A percentile compares a stretch with the other conserved stretches of the same genome.
phyloP scores from a whole-genome alignment of 1,139 yeast species.

The Pichia sp. region DNA sequence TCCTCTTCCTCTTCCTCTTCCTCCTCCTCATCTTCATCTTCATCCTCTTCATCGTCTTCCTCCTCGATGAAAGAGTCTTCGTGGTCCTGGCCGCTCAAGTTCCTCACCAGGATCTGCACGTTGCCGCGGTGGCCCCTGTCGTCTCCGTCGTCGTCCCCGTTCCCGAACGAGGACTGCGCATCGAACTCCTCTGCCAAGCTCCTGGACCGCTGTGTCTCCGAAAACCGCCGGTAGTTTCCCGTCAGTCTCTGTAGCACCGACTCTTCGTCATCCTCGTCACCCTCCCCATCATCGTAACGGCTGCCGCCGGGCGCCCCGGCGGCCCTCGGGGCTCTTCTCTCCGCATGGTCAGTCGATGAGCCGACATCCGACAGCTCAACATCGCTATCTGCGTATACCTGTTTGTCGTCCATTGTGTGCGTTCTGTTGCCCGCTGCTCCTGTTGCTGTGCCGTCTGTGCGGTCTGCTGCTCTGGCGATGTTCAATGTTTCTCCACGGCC shows the following conservation, averaged over 20 bases:
- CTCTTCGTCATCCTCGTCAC: slow-evolving; percentile 29
- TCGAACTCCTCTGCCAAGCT: slow-evolving; percentile 13
- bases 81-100: slow-evolving; percentile 15
- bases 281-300: slow-evolving; percentile 15
- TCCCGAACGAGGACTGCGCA: slow-evolving; percentile 13
- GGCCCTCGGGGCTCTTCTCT: neutral
- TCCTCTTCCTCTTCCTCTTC: slow-evolving; percentile 14
- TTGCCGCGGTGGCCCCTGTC: slow-evolving; percentile 14
- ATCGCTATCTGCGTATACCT: slow-evolving; percentile 2
- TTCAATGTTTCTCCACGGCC: no score
- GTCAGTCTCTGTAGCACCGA: slow-evolving; percentile 26
- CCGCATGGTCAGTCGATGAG: neutral
- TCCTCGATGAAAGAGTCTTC: neutral
- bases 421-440: neutral
- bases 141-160: slow-evolving; percentile 21
- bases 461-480: neutral
- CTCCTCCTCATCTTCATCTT: slow-evolving; percentile 6
- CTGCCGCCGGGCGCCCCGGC: neutral
- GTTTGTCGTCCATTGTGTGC: neutral
- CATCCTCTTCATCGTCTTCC: slow-evolving; percentile 8
- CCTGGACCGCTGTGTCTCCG: slow-evolving; percentile 24
- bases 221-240: slow-evolving; percentile 29
- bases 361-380: slow-evolving; percentile 10
- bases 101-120: slow-evolving; percentile 9
- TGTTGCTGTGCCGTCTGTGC: neutral